Evolutionary conservation across 495 filamentous ascomycete species (phyloP), one percentile per base, ranked within the genome.

Genomic region (Paragyromitra xinjiangensis): DNA sequence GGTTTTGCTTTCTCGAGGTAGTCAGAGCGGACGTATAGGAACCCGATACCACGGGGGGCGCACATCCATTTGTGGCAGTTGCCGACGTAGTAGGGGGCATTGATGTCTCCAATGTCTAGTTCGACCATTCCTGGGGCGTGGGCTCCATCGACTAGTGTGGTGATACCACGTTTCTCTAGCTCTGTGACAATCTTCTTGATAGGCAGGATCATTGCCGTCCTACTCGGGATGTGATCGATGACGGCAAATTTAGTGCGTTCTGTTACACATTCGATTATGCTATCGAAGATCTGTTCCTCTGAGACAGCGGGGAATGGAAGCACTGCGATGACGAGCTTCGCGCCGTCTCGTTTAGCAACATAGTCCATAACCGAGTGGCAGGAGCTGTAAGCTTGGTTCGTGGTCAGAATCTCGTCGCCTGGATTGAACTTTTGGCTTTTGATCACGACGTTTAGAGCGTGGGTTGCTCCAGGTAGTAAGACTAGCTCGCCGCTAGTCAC

Each of bases 151-250:
- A 50, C 48, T 3, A 50, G 7, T 16, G 48, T 50, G n/a, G 7
- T 50, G 48, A 50, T 50, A 16, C 48, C 48, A 50, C n/a, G 48
- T 14, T n/a, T 50, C n/a, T 50, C 48, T 50, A 50, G n/a, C 48
- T 50, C 16, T 50, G 48, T 6, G 19, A 50, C 48, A n/a, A 50
- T 50, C 48, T 50, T n/a, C n/a, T 50, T 50, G 48, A 50, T 50
- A n/a, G 48, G 48, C 48, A 50, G n/a, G n/a, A 50, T 50, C 48
- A 50, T 50, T 50, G 48, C 48, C 48, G 48, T 50, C 48, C 48
- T 50, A 6, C 48, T 50, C 16, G 48, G 48, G 7, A 50, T 50
- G 48, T 50, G 48, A 50, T 50, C 48, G 48, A 50, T 50, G 48
- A 50, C 48, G n/a, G 48, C 48, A 50, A 50, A 50, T n/a, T 7